These are phyloP conservation scores for Pezicula neosporulosa DNA, from an alignment of 2,329 filamentous ascomycete species.

Conservation along the genomic window DNA sequence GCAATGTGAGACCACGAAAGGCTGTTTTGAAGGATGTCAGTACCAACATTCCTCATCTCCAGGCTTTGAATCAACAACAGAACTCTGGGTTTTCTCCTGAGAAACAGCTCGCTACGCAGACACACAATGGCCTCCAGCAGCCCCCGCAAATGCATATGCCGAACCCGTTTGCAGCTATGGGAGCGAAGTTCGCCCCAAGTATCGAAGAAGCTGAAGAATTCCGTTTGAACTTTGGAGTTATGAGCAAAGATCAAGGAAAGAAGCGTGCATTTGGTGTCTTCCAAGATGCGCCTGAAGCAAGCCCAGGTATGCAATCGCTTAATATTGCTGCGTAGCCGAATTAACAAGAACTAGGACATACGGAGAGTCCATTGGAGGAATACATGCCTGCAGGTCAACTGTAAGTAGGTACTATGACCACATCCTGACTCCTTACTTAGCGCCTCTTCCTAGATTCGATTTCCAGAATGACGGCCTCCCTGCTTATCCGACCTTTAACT, in stretches of 20 bases:
- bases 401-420: not conserved
- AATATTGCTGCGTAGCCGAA: not conserved
- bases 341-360: slow-evolving; percentile 17
- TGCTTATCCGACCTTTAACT: slow-evolving; percentile 8
- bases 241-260: slow-evolving; percentile 11
- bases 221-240: slow-evolving; percentile 21
- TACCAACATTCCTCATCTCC: slow-evolving; percentile 20
- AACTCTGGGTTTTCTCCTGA: slow-evolving; percentile 8
- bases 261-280: slow-evolving; percentile 25
- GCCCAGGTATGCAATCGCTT: slow-evolving; percentile 19
- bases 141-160: slow-evolving; percentile 8
- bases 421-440: not conserved
- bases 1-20: slow-evolving; percentile 16
- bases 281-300: slow-evolving; percentile 23
- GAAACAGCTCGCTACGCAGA: slow-evolving; percentile 8
- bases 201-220: slow-evolving; percentile 29
- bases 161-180: slow-evolving; percentile 19
- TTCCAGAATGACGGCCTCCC: slow-evolving; percentile 20
- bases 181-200: slow-evolving; percentile 16
- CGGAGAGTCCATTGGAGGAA: slow-evolving; percentile 28
- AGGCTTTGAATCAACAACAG: slow-evolving; percentile 10
- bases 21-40: slow-evolving; percentile 16
- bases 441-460: slow-evolving; percentile 15
- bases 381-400: slow-evolving; percentile 5
- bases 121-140: not conserved